Conservation (phyloP, 768 basidiomycete species). For the Termitomyces sp. region DNA sequence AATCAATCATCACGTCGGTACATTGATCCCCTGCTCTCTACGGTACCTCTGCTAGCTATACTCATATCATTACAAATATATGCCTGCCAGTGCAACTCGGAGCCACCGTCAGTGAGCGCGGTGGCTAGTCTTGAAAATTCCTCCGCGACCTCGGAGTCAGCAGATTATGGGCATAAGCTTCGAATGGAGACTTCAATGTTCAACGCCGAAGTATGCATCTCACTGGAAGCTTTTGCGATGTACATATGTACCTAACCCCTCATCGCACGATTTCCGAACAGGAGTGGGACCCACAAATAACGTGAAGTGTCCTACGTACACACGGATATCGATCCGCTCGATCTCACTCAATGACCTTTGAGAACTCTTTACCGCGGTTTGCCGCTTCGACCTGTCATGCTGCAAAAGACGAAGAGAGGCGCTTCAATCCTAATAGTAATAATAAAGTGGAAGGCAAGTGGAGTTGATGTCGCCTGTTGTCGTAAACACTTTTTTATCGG, state of each 20-base stretch:
- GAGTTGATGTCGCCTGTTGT: too few relatives aligned
- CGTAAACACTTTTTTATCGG: neutral
- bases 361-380: neutral
- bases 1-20: neutral
- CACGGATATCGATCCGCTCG: neutral
- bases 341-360: neutral
- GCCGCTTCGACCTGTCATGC: neutral
- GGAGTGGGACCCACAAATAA: neutral
- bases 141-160: neutral
- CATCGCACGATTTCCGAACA: neutral
- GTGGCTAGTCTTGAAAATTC: neutral
- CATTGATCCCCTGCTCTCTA: neutral
- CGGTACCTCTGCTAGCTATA: neutral
- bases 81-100: neutral
- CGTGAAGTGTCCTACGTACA: neutral
- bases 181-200: neutral
- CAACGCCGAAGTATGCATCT: neutral
- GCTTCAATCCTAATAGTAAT: too few relatives aligned
- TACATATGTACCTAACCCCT: neutral
- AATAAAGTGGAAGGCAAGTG: too few relatives aligned
- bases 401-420: neutral
- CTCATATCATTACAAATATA: neutral
- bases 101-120: neutral
- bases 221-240: neutral
- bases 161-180: neutral